Base-by-base conservation (phyloP, 2,329 filamentous ascomycete genomes). In the Hypocreales sp. region DNA sequence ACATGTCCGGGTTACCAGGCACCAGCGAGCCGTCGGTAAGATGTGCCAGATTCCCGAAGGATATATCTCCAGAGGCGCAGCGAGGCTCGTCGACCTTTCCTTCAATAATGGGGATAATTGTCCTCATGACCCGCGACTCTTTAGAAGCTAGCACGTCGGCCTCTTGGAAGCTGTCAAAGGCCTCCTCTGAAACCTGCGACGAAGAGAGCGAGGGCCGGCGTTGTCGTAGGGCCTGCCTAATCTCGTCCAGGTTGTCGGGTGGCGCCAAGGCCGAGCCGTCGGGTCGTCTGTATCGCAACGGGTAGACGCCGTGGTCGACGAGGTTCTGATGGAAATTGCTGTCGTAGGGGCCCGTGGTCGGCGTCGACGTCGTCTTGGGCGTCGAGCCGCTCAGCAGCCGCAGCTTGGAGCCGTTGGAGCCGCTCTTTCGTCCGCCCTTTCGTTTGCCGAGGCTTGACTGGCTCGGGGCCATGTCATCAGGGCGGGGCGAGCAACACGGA, bases 1-100 rank as follows among this genome's bases (percentile, higher is more conserved):
- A 55, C 13, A 44, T 27, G 33, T 54, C 51, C 8, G 47, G 51
- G 25, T 46, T 41, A 2, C 40, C 38, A 15, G 30, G 22, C 13
- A 41, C 35, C 13, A 52, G 40, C 11, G 43, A 42, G 6, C 45
- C 44, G 31, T 53, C 45, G 3, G 47, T 53, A 19, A 61, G 38
- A 27, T 38, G 38, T 10, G 43, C 37, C 20, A 58, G 46, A 29
- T 54, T 53, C 10, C 18, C 36, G 29, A 58, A 59, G 2, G 35
- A 22, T 7, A 46, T 37, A 24, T 45, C 38, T 20, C 38, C 37
- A 24, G 29, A 40, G 38, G 36, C 34, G 41, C 31, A 37, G 16
- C 31, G 45, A 9, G 24, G 30, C 23, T 34, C 35, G 25, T 37
- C 29, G 27, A 31, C 10, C 34, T 40, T 21, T n/a, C 44, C 45